Evolutionary conservation across 176 grass and related monocot genomes (phyloP), one percentile per base, ranked within the genome.

Genomic region (Juncus effusus): DNA sequence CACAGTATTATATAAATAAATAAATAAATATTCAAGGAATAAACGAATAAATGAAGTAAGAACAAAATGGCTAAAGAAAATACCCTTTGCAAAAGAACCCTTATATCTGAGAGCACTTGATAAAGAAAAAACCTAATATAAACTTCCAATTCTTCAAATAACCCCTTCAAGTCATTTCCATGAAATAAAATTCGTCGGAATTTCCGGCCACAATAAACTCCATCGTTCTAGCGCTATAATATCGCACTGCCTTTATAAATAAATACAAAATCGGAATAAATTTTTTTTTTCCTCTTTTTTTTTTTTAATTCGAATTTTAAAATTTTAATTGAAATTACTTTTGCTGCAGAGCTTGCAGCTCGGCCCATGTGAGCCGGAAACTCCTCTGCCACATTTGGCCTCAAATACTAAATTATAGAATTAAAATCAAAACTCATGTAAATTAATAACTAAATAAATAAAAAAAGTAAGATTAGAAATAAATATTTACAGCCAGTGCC

Each of bases 161-260:
- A 28, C 19, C 19, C 19, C 19, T 28, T 28, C 19, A 28, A 28
- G 19, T 28, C 19, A 28, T 28, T 28, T 28, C 19, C 19, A 28
- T 28, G 19, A 28, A 96, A 77, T 84, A 96, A 16, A 96, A 96
- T 68, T 96, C 42, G 51, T 83, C 85, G 38, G 88, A 91, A 67
- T 82, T 69, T 40, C 84, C 91, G 53, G 91, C 93, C 59, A 96
- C 84, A 60, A 96, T 96, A 67, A 96, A 91, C 42, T 96, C 93
- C 56, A 96, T 87, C 56, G 88, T 96, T 77, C 93, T 87, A 84
- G 93, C 93, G 91, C 67, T 96, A 79, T 84, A 87, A 78, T 96
- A 96, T 72, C 88, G 84, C 79, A 96, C 93, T 83, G 93, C 93
- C 92, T 91, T 90, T 70, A 80, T 81, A 59, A 80, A 66, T 81